Base-by-base conservation (phyloP, 2,329 filamentous ascomycete species). In the Monosporascus sp. region DNA sequence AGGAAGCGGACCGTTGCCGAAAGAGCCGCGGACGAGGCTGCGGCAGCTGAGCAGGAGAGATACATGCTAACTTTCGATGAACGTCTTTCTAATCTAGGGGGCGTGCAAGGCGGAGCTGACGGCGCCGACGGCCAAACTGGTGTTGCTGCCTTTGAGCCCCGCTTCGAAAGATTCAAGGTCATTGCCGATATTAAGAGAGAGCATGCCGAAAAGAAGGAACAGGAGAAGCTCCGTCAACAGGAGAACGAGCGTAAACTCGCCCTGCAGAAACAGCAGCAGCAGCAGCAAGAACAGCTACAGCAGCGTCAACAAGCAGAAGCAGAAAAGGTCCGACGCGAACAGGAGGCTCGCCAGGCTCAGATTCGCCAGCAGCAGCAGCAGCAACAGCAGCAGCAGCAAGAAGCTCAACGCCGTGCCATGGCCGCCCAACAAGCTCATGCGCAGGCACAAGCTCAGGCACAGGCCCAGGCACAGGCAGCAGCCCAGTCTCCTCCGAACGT, bases 31-130 rank as follows among this genome's bases (percentile, higher is more conserved):
- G 94, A 99, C 66, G 92, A 99, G 72, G 93, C 94, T 1, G 80
- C 91, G 55, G 91, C 91, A 1, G 93, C 92, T 22, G 90, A 91
- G 55, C 86, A 91, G 59, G 92, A 99, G 71, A 84, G 91, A 47
- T 95, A 91, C 61, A 94, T 99, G 91, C 85, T 97, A 49, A 86
- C 90, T 22, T 84, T 92, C 72, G 94, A 99, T 65, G 93, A 97
- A 63, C 83, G 91, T 6, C 80, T 91, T 55, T 78, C 87, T 1
- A 81, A 77, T 41, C 76, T 77, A 16, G 78, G 81, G 4, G 76
- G 79, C 41, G 80, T 80, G 7, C 80, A 84, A 55, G 78, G 81
- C 53, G 79, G 79, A 3, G 73, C 77, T 14, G 80, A 81, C 36
- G 82, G 85, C 52, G 71, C 82, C n/a, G 87, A 89, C 55, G 84